phyloP scores from a whole-genome alignment of 73 alveolate genomes.

The Paramecium biaurelia region DNA sequence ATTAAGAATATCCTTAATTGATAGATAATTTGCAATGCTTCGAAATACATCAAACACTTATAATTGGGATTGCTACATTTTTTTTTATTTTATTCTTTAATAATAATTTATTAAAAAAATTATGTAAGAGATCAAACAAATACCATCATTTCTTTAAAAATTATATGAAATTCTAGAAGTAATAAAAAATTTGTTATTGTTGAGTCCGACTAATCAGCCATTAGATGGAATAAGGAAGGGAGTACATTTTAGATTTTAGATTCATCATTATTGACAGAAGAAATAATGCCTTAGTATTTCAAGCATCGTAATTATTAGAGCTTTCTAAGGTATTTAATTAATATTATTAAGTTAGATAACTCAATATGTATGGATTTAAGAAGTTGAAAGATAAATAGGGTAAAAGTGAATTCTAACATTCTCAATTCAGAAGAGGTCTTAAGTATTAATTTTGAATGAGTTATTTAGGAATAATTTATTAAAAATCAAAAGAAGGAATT shows the following conservation, averaged over 20 bases:
- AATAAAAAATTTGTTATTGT: neutral
- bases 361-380: conserved; percentile 52
- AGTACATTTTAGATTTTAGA: neutral
- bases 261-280: neutral
- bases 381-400: neutral
- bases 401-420: neutral
- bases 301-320: conserved; percentile 37
- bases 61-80: neutral
- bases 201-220: neutral
- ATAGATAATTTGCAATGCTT: neutral
- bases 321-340: neutral
- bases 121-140: neutral
- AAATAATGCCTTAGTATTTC: neutral
- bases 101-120: neutral
- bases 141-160: neutral
- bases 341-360: neutral
- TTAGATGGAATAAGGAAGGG: conserved; percentile 29
- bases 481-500: neutral
- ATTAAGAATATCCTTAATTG: neutral
- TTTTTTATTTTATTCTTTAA: neutral
- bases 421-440: neutral
- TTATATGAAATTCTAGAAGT: conserved; percentile 37
- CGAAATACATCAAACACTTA: neutral
- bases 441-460: neutral
- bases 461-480: neutral